These are phyloP conservation scores for Mycena maculata DNA, from an alignment of 768 basidiomycete genomes.

Conservation along the genomic window DNA sequence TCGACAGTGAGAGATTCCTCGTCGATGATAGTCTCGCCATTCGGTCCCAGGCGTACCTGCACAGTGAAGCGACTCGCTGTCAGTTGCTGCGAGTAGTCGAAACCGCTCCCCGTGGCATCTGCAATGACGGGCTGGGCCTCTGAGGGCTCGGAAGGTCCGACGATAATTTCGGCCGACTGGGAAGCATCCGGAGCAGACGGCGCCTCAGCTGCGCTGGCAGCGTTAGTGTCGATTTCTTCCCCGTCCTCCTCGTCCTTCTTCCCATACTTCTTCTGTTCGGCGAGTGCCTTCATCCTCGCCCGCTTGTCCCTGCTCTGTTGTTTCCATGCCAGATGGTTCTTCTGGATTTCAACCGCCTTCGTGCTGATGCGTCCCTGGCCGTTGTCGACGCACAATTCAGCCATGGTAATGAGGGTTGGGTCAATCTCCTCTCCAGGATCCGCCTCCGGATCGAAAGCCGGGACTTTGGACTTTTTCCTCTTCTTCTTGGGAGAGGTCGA, in stretches of 20 bases:
- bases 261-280: conserved; percentile 85
- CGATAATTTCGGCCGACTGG: conserved; percentile 18
- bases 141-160: conserved; percentile 16
- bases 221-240: conserved; percentile 30
- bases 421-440: conserved; percentile 83
- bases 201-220: conserved; percentile 24
- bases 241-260: conserved; percentile 60
- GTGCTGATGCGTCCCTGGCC: conserved; percentile 84
- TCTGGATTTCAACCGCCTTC: conserved; percentile 78
- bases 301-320: conserved; percentile 74
- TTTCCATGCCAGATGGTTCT: conserved; percentile 80
- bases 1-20: conserved; percentile 88
- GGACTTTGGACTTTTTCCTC: conserved; percentile 54
- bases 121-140: conserved; percentile 38
- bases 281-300: conserved; percentile 66
- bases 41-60: conserved; percentile 88
- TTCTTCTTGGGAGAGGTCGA: conserved; percentile 8
- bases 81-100: conserved; percentile 76
- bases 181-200: conserved; percentile 1
- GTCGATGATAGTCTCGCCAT: conserved; percentile 88
- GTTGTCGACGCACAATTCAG: conserved; percentile 78
- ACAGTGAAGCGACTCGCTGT: conserved; percentile 81
- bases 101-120: conserved; percentile 67
- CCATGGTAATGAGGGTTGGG: conserved; percentile 88
- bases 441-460: conserved; percentile 67